A percentile compares a stretch with the other conserved stretches of the same genome.
phyloP scores from a whole-genome alignment of 768 basidiomycete species.

The Nevesoporus exiguus region DNA sequence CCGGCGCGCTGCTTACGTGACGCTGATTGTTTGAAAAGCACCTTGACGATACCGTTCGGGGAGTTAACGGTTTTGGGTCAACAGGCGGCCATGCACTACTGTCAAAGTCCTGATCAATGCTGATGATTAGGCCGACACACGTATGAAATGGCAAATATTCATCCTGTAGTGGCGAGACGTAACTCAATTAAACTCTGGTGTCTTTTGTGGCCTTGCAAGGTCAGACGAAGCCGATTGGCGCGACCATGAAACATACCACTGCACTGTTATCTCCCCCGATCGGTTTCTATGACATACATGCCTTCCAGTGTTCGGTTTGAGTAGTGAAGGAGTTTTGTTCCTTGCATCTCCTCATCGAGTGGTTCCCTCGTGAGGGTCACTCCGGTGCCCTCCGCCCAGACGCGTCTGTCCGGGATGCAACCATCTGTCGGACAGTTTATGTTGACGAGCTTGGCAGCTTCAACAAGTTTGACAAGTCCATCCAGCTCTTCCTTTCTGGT shows the following conservation, averaged over 20 bases:
- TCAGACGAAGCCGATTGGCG: background rate
- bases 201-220: background rate
- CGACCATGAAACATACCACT: conserved; percentile 3
- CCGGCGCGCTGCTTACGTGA: background rate
- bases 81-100: conserved; percentile 81
- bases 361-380: conserved; percentile 26
- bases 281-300: conserved; percentile 61
- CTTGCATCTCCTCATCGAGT: conserved; percentile 30
- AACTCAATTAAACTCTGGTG: background rate
- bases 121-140: background rate
- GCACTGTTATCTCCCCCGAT: conserved; percentile 24
- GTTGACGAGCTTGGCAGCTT: conserved; percentile 71
- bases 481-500: conserved; percentile 58
- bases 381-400: conserved; percentile 40
- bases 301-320: conserved; percentile 46
- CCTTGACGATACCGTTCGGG: conserved; percentile 82
- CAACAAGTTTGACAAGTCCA: conserved; percentile 71
- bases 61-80: conserved; percentile 88
- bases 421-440: conserved; percentile 26
- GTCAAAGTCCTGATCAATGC: conserved; percentile 12
- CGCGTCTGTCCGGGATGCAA: conserved; percentile 38
- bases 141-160: conserved; percentile 8
- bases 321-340: conserved; percentile 46
- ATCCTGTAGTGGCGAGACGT: background rate
- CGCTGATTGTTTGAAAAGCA: conserved; percentile 44